These are phyloP conservation scores for Zymoseptoria brevis DNA, from an alignment of 2,329 filamentous ascomycete genomes.

Conservation along the genomic window DNA sequence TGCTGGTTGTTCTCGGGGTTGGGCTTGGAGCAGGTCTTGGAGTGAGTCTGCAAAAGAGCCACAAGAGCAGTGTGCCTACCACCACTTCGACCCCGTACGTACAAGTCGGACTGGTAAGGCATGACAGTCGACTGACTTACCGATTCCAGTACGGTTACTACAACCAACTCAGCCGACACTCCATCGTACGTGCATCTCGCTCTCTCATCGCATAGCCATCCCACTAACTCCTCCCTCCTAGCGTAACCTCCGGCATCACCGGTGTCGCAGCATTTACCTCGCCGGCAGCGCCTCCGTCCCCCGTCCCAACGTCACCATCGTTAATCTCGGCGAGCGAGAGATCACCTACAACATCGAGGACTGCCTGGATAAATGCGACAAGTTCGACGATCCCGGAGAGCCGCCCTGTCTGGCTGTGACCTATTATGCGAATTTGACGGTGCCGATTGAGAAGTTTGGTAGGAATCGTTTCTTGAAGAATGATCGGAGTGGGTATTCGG, in stretches of 20 bases:
- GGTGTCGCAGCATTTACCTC: conserved; percentile 11
- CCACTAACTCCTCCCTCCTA: neutral
- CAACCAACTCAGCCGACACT: neutral
- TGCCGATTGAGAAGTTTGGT: conserved; percentile 6
- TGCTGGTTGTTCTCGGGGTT: conserved; percentile 4
- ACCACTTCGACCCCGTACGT: neutral
- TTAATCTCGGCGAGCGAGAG: conserved; percentile 5
- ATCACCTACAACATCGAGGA: conserved; percentile 8
- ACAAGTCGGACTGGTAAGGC: neutral
- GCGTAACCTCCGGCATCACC: conserved; percentile 9
- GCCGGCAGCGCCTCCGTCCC: conserved; percentile 4
- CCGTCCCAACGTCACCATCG: conserved; percentile 6
- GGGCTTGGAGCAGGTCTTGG: conserved; percentile 8
- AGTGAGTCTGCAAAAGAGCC: conserved; percentile 2
- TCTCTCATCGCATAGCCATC: too few species aligned
- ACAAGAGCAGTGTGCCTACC: neutral
- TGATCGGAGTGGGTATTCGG: neutral
- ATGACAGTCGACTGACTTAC: neutral
- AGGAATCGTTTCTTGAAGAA: conserved; percentile 16
- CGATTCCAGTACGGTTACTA: neutral
- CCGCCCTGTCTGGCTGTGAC: conserved; percentile 8
- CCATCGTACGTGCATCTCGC: neutral
- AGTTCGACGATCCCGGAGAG: conserved; percentile 1
- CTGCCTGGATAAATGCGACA: conserved; percentile 8
- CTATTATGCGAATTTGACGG: conserved; percentile 10